A percentile compares a stretch with the other conserved stretches of the same genome.
phyloP scores from a whole-genome alignment of 1,284 basidiomycete genomes.

The Taiwanofungus camphoratus region DNA sequence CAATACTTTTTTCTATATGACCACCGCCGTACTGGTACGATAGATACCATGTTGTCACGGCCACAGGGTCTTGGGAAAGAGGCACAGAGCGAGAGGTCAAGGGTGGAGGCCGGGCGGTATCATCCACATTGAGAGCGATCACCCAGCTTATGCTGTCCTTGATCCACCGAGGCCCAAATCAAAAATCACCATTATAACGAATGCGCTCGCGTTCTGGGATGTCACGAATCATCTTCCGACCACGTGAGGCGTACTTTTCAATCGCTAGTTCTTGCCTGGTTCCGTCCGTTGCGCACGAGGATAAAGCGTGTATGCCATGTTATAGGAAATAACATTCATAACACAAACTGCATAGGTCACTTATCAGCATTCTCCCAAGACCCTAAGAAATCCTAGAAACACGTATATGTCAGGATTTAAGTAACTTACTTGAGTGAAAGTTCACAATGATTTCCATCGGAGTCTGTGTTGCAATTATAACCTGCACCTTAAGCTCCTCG shows the following conservation, averaged over 20 bases:
- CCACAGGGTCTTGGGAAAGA: constrained; percentile 7
- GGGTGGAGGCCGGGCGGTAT: constrained; percentile 1
- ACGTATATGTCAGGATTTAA: background rate
- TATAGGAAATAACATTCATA: constrained; percentile 24
- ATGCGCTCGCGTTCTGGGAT: background rate
- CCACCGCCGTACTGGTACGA: background rate
- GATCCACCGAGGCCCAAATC: constrained; percentile 10
- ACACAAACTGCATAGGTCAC: constrained; percentile 31
- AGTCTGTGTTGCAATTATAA: constrained; percentile 6
- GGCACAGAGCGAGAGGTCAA: background rate
- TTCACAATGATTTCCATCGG: constrained; percentile 11
- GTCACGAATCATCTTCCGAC: constrained; percentile 13
- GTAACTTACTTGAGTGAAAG: constrained; percentile 15
- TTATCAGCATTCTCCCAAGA: constrained; percentile 3
- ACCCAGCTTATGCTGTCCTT: constrained; percentile 15
- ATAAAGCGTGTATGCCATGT: constrained; percentile 24
- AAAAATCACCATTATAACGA: constrained; percentile 4
- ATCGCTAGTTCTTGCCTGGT: background rate
- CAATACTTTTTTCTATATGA: too few species aligned
- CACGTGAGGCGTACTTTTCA: constrained; percentile 20
- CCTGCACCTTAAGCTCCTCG: constrained; percentile 8
- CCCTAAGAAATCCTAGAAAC: background rate
- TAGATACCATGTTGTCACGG: constrained; percentile 7
- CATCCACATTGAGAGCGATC: constrained; percentile 9
- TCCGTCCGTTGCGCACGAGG: constrained; percentile 13